These are phyloP conservation scores for Lactarius akahatsu DNA, from an alignment of 768 basidiomycete genomes.

Conservation along the genomic window DNA sequence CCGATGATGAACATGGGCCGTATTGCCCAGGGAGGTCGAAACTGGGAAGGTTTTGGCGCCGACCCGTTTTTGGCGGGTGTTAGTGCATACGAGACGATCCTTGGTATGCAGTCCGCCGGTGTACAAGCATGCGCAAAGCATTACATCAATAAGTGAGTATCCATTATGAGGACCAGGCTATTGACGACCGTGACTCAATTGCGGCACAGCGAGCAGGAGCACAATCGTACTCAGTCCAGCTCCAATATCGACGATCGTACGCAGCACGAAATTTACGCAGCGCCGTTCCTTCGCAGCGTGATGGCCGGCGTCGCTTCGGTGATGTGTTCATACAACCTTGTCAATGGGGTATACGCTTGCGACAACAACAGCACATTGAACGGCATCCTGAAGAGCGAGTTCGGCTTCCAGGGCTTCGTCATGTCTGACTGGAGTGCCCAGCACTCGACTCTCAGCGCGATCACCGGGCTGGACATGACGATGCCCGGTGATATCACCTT, in stretches of 20 bases:
- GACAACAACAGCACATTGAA: conserved; percentile 71
- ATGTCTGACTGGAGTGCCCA: conserved; percentile 77
- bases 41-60: conserved; percentile 95
- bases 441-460: conserved; percentile 57
- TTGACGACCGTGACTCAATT: not conserved
- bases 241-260: conserved; percentile 81
- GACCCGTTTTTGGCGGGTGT: conserved; percentile 86
- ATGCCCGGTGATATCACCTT: conserved; percentile 59
- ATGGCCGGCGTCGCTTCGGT: conserved; percentile 71
- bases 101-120: conserved; percentile 76
- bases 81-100: conserved; percentile 72
- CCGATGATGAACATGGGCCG: conserved; percentile 90
- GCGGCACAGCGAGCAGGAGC: conserved; percentile 63
- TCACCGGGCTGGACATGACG: conserved; percentile 61
- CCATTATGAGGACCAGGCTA: not conserved
- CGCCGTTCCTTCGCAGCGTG: conserved; percentile 67
- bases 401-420: conserved; percentile 75
- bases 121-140: conserved; percentile 90
- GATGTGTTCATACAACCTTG: conserved; percentile 76
- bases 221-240: conserved; percentile 50
- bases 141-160: conserved; percentile 55
- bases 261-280: conserved; percentile 70
- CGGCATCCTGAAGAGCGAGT: conserved; percentile 71
- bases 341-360: conserved; percentile 74
- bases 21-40: conserved; percentile 74